Base-by-base conservation (phyloP, 352 stramenopile species). In the Pythium guiyangense region DNA sequence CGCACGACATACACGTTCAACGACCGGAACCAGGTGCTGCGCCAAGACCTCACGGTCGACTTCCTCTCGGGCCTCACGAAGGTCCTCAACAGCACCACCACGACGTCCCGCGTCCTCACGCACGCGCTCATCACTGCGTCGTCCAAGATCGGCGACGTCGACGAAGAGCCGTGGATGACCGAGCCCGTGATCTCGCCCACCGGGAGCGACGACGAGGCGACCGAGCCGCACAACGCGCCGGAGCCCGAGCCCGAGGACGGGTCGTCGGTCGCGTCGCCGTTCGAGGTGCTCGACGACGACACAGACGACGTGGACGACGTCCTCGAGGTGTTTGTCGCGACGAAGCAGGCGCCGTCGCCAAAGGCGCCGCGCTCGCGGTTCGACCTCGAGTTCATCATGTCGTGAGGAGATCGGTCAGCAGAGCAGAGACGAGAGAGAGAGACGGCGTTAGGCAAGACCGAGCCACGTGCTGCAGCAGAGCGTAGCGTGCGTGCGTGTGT, bases 1-100 rank as follows among this genome's bases (percentile, higher is more conserved):
- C 74, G 64, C 52, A 82, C 75, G 27, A 73, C 69, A 34, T 88
- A 77, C 63, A 61, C 77, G 18, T 88, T 88, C 60, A 77, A 79
- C 62, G 59, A 68, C 40, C 57, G 61, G 17, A 64, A 67, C 49
- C 78, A 84, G 49, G 71, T 86, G 12, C 56, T 85, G 58, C 66
- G 73, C 8, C 74, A 84, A 53, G 75, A 86, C 37, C 61, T 80
- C 14, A 59, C 69, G 12, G 64, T 88, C 18, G 78, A 88, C 62
- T 88, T 88, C 43, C 49, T 86, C 35, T 54, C 72, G 9, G 77
- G 77, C 0, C 65, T 88, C 29, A 74, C 67, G 39, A 49, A 53
- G 4, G 48, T 81, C 51, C 54, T 81, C 11, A 59, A 65, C 42
- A 67, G 52, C n/a, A 49, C 64, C 5, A 57, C 52, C 22, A 51